Evolutionary conservation across 129 eudicot genomes (phyloP).

Genomic region (Sambucus nigra): DNA sequence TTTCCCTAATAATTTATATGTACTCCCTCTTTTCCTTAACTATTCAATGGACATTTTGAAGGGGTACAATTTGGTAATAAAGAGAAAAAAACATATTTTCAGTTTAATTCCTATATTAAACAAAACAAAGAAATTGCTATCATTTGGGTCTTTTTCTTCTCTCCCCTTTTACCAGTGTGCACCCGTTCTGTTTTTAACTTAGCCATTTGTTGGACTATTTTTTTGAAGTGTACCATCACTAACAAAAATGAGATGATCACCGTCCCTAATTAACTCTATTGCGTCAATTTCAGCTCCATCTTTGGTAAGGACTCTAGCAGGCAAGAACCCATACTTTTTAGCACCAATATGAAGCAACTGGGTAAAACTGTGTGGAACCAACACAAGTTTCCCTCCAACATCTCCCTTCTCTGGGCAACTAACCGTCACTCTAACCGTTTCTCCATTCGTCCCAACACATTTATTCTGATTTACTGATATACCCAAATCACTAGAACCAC

Average conservation of each 20-base stretch:
- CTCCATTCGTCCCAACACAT: not conserved
- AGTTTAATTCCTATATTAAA: no score
- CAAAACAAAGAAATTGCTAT: no score
- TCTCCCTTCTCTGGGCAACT: conserved; percentile 68
- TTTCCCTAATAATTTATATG: no score
- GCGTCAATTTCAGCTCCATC: conserved; percentile 75
- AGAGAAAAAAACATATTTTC: no score
- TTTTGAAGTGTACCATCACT: conserved; percentile 18
- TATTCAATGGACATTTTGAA: no score
- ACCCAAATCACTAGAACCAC: conserved; percentile 24
- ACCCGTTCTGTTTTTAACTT: no score
- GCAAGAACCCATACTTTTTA: conserved; percentile 45
- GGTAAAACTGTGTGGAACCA: conserved; percentile 60
- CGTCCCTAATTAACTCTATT: conserved; percentile 69
- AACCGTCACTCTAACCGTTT: conserved; percentile 39
- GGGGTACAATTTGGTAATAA: no score
- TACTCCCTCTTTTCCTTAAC: no score
- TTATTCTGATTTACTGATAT: conserved; percentile 24
- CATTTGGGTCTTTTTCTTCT: no score
- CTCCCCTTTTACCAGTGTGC: no score
- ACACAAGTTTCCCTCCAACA: conserved; percentile 54
- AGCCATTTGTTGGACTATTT: conserved; percentile 1
- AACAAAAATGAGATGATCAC: conserved; percentile 65
- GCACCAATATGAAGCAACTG: conserved; percentile 42
- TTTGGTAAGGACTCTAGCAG: conserved; percentile 30